Base-by-base conservation (phyloP, 148 eudicot species). In the Nepenthes mirabilis region DNA sequence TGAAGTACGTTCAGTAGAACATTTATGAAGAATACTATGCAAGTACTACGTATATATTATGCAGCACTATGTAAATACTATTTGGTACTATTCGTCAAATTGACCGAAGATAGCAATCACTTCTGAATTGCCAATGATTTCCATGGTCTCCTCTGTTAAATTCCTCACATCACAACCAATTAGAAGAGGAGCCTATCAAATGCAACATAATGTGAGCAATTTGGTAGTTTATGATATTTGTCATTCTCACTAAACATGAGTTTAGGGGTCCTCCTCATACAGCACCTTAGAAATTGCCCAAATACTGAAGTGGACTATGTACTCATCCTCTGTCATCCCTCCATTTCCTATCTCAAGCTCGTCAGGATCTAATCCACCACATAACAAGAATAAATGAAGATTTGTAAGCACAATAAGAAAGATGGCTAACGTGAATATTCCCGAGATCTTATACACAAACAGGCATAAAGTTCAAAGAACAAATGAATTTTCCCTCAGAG, bases 291-390 rank as follows among this genome's bases (percentile, higher is more conserved):
- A 87, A 60, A 83, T 80, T 2, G 97, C 93, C 97, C 97, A 87
- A 52, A 91, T 47, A 51, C 97, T 87, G 51, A 91, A 91, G 66
- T 91, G 97, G 59, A 80, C 82, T 9, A 77, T 79, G 76, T 91
- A 87, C 63, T 91, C 93, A 1, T 76, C 61, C 54, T 76, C 79
- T 0, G 76, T 74, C 97, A 91, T 91, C 54, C 93, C 84, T 69
- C 97, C 97, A 63, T 91, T 87, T 58, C 97, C 97, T n/a, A 91
- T 79, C 78, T 91, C 97, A 68, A 91, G 95, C 97, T 85, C 87
- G 74, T 91, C 97, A 5, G 97, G 97, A 72, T 91, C 95, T 91
- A 77, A 23, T 23, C 63, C 47, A 45, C 6, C 48, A 2, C 12
- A 8, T 9, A 49, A 33, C 52, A 60, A 33, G 14, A 33, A 47